These are phyloP conservation scores for Dissophora globulifera DNA, from an alignment of 192 early-diverging fungal genomes.

Conservation along the genomic window DNA sequence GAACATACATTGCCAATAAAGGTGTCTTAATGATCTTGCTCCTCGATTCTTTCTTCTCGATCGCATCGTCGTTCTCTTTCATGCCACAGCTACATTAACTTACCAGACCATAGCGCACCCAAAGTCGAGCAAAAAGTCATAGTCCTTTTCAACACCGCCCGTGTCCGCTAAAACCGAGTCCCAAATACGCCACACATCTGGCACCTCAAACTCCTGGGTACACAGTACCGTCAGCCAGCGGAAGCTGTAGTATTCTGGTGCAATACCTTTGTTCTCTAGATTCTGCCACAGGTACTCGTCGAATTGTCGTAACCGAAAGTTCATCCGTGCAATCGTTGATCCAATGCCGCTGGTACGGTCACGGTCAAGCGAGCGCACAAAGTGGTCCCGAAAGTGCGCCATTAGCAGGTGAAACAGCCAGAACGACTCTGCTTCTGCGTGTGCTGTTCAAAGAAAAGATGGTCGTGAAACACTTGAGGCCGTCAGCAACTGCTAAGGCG, in stretches of 20 bases:
- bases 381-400: conserved; percentile 81
- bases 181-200: conserved; percentile 84
- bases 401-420: conserved; percentile 78
- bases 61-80: too few species aligned
- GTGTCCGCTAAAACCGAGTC: conserved; percentile 81
- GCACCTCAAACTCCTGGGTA: conserved; percentile 80
- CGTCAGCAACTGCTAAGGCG: too few species aligned
- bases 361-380: conserved; percentile 77
- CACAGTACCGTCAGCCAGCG: conserved; percentile 83
- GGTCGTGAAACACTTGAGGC: too few species aligned
- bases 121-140: conserved; percentile 78
- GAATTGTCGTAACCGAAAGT: conserved; percentile 59
- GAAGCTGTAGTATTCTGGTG: conserved; percentile 81
- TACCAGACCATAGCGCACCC: conserved; percentile 77
- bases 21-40: too few species aligned
- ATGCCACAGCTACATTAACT: too few species aligned
- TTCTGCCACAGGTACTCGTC: conserved; percentile 71
- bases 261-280: conserved; percentile 70
- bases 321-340: conserved; percentile 70
- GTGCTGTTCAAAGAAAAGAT: conserved; percentile 50
- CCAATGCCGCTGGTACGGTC: conserved; percentile 67
- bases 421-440: conserved; percentile 85
- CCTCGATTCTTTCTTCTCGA: too few species aligned
- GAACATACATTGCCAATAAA: too few species aligned
- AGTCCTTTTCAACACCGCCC: conserved; percentile 49